Base-by-base conservation (phyloP, 176 grass and related monocot genomes). In the Thalia dealbata region DNA sequence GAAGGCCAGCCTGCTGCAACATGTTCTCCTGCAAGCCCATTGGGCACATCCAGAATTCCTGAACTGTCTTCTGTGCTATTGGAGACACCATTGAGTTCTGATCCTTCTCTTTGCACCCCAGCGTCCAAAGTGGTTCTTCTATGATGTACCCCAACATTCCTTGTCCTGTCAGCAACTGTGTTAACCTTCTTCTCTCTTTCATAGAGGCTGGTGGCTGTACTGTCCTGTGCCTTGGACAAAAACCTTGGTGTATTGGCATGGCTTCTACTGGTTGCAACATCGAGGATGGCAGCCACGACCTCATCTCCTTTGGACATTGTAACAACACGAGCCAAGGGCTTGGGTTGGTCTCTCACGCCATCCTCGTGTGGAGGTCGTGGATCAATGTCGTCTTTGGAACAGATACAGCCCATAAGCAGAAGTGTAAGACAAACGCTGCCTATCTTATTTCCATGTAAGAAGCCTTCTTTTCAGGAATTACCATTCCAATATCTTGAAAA, bases 1-100 rank as follows among this genome's bases (percentile, higher is more conserved):
- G 85, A 72, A 0, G 89, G 89, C 89, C 89, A 91, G 0, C 88
- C 88, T 64, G 84, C 88, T 64, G 84, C 86, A 7, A 82, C 76
- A 80, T 91, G 82, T 79, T 78, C 75, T 42, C 75, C 46, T 5
- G 75, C 66, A 50, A 69, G 56, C 45, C 75, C 75, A 38, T 22
- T 83, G 42, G 85, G 85, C 69, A 85, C 70, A 75, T 73, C 75
- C 26, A 73, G 77, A 69, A 76, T 79, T 6, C 15, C 50, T 23
- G 62, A 21, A 46, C 4, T 24, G 29, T 18, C 70, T 42, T 43
- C 74, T 3, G 13, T 21, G 6, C 10, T 59, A 13, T 45, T 46
- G 35, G 38, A 13, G 10, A n/a, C 32, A 44, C 0, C 60, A 14
- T 32, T 62, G 12, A 9, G 25, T 6, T 42, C 64, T 14, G 11